Conservation (phyloP, 78 protist species). For the Dictyostelium capitatum region DNA sequence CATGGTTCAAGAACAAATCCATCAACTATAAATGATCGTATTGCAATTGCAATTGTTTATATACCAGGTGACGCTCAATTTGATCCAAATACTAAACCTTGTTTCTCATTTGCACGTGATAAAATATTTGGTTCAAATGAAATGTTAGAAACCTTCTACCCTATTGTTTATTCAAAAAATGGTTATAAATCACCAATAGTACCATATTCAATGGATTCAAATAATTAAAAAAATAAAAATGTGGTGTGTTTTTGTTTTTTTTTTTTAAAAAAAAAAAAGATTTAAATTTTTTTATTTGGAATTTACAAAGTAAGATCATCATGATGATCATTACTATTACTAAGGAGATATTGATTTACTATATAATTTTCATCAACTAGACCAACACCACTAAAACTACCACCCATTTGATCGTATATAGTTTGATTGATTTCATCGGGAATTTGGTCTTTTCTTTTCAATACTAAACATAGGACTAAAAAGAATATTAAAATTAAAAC, state of each 20-base stretch:
- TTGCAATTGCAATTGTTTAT: conserved; percentile 36
- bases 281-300: too few relatives aligned
- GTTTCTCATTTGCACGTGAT: conserved; percentile 59
- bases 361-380: too few relatives aligned
- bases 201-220: not conserved
- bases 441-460: conserved; percentile 1
- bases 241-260: too few relatives aligned
- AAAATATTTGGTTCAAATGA: not conserved
- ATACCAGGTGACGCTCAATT: conserved; percentile 4
- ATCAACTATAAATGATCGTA: not conserved
- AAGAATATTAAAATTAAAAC: conserved; percentile 14
- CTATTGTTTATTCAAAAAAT: not conserved
- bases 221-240: too few relatives aligned
- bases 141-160: conserved; percentile 5
- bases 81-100: not conserved
- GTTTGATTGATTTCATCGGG: not conserved
- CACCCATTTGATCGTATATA: too few relatives aligned
- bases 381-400: too few relatives aligned
- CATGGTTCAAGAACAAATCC: conserved; percentile 55
- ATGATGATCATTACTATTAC: too few relatives aligned
- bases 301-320: too few relatives aligned
- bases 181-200: conserved; percentile 24
- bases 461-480: not conserved
- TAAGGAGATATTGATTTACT: too few relatives aligned
- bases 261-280: too few relatives aligned